Evolutionary conservation across 129 eudicot genomes (phyloP).

Genomic region (carrot (Daucus carota)): DNA sequence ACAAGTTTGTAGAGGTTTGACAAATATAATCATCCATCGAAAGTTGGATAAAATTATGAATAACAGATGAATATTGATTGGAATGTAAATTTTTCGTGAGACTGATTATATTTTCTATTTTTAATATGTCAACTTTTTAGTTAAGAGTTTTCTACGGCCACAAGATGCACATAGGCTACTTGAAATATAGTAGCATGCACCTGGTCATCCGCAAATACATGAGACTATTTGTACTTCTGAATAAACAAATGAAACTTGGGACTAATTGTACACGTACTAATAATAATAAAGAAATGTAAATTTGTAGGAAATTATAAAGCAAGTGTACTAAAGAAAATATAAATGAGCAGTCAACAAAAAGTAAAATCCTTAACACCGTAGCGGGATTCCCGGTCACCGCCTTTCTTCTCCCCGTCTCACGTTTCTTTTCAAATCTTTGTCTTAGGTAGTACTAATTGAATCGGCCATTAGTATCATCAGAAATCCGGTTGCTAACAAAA

Average conservation of each 20-base stretch:
- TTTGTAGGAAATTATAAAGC: neutral
- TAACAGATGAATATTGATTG: no score
- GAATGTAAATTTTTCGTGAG: no score
- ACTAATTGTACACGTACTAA: neutral
- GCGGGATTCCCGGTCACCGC: constrained; percentile 46
- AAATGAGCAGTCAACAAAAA: constrained; percentile 17
- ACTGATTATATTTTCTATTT: no score
- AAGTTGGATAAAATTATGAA: no score
- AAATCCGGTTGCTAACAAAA: neutral
- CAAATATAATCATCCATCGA: no score
- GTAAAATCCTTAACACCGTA: constrained; percentile 14
- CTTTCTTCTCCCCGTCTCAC: constrained; percentile 16
- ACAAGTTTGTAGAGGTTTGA: no score
- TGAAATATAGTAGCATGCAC: no score
- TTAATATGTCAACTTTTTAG: no score
- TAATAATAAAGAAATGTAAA: neutral
- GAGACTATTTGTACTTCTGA: neutral
- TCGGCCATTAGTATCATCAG: neutral
- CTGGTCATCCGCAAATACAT: neutral
- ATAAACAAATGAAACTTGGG: neutral
- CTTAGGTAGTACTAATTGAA: neutral
- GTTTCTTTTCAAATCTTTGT: constrained; percentile 7
- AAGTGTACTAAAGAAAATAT: neutral
- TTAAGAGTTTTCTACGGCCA: no score
- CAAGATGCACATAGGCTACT: no score